Base-by-base conservation (phyloP, 1,284 basidiomycete species). In the Fistulinella cinereoalba region DNA sequence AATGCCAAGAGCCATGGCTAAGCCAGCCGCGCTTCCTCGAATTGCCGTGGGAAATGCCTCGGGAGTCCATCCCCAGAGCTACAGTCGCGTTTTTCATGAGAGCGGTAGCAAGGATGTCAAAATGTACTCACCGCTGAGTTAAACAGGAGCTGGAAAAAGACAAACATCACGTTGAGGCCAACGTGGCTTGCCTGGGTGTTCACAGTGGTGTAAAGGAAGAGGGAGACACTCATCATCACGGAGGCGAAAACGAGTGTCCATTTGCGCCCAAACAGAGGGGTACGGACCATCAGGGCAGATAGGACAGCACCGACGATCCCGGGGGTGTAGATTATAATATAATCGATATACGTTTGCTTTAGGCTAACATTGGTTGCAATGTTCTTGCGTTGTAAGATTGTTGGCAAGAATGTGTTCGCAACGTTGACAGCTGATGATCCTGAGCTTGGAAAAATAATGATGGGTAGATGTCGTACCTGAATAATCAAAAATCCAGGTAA, bases 41-140 rank as follows among this genome's bases (percentile, higher is more conserved):
- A 56, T 46, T 5, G 55, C 45, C 13, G 33, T 5, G 31, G 55
- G 55, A 19, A 56, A 56, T 4, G 55, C 44, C 22, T 56, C 55
- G 3, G 56, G 56, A 11, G 47, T 56, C 56, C 55, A 56, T 25
- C 55, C 56, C 1, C 44, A 25, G 39, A 57, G 46, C 54, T 57
- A 24, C 6, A 12, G 37, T 15, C 16, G 7, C 6, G 13, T 10
- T 10, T n/a, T 52, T 25, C 10, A 33, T 44, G 29, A 4, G 3
- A 27, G 1, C 4, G 5, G 27, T 16, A 1, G 6, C 4, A 1
- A 12, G 5, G 6, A 6, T 1, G n/a, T 11, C 19, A 1, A 10
- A 7, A 41, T 19, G n/a, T 21, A 31, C 37, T 43, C 28, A 58
- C 56, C 5, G 24, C 34, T 13, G 54, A 37, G 12, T 32, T 45